Evolutionary conservation across 1,139 yeast species (phyloP).

Genomic region (Candida neerlandica): DNA sequence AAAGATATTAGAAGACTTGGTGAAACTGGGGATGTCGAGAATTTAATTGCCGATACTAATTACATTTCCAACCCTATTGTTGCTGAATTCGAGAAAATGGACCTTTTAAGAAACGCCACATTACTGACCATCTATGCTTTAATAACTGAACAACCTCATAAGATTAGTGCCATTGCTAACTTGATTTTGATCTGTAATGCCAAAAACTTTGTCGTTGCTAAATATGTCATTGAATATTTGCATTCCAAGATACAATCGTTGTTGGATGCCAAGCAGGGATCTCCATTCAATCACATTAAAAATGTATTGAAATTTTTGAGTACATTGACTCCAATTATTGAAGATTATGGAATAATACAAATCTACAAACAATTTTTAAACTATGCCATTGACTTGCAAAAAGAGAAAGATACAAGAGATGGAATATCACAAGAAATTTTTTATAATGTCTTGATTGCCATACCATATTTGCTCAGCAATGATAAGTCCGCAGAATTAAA

Average conservation of each 20-base stretch:
- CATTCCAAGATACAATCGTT: slow-evolving; percentile 62
- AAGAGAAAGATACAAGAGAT: slow-evolving; percentile 37
- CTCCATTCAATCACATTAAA: slow-evolving; percentile 72
- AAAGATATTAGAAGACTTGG: slow-evolving; percentile 68
- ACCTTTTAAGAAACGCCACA: slow-evolving; percentile 59
- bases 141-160: slow-evolving; percentile 87
- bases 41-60: slow-evolving; percentile 65
- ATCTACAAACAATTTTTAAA: slow-evolving; percentile 59
- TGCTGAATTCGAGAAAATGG: slow-evolving; percentile 69
- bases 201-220: slow-evolving; percentile 68
- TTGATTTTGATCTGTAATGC: slow-evolving; percentile 70
- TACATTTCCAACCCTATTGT: slow-evolving; percentile 67
- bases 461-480: slow-evolving; percentile 68
- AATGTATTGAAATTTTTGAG: slow-evolving; percentile 71
- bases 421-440: slow-evolving; percentile 72
- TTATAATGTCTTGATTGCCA: slow-evolving; percentile 61
- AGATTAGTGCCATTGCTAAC: slow-evolving; percentile 71
- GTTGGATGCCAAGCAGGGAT: slow-evolving; percentile 32
- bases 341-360: slow-evolving; percentile 51
- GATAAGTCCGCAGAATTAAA: slow-evolving; percentile 37
- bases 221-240: slow-evolving; percentile 67
- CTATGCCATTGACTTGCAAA: slow-evolving; percentile 60
- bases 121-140: slow-evolving; percentile 69
- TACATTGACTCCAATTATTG: slow-evolving; percentile 61
- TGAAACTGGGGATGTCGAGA: slow-evolving; percentile 54